phyloP scores from a whole-genome alignment of 305 asterid genomes.

The Solanum hybrid region DNA sequence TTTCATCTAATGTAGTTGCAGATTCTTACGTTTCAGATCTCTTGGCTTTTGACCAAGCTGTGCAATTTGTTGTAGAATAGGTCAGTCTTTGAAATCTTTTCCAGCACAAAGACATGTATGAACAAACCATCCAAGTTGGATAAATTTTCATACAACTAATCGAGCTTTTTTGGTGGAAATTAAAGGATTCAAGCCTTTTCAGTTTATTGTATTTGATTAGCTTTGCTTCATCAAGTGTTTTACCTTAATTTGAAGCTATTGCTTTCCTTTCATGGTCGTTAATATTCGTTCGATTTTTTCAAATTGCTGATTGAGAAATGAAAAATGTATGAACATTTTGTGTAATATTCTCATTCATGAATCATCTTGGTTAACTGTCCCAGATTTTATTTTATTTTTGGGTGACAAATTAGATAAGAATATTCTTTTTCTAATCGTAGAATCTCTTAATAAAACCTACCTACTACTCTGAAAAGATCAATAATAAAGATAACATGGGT shows the following conservation, averaged over 20 bases:
- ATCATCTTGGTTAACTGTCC: background rate
- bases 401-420: background rate
- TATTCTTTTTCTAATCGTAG: background rate
- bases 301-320: background rate
- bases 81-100: background rate
- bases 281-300: background rate
- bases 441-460: background rate
- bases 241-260: background rate
- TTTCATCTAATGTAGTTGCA: background rate
- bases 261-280: background rate
- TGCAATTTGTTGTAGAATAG: background rate
- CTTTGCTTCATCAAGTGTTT: background rate
- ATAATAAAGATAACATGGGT: slow-evolving; percentile 22
- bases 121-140: background rate
- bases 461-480: slow-evolving; percentile 6
- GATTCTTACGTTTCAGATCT: background rate
- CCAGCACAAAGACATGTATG: background rate
- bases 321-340: background rate
- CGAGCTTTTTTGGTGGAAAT: background rate
- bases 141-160: background rate
- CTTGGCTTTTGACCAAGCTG: background rate
- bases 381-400: background rate
- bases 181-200: background rate
- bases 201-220: background rate
- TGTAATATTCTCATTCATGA: background rate